Evolutionary conservation across 169 alveolate genomes (phyloP).

Genomic region (Perkinsus chesapeaki): DNA sequence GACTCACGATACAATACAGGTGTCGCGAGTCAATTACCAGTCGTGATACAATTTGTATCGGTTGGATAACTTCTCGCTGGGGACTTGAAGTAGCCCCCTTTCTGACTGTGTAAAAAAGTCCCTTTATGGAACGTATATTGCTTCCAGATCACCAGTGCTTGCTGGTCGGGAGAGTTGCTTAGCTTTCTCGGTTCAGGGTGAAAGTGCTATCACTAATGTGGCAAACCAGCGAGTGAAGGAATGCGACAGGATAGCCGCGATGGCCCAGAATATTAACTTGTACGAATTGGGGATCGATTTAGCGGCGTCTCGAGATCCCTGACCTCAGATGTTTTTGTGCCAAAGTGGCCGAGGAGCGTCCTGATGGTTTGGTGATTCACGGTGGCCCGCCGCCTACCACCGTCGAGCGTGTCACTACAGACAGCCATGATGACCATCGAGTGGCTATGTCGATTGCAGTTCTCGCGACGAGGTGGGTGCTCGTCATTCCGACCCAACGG

Average conservation of each 20-base stretch:
- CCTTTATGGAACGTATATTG: too few species aligned
- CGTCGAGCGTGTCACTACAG: background rate
- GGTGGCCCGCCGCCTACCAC: background rate
- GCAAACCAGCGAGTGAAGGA: conserved; percentile 33
- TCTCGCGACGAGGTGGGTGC: background rate
- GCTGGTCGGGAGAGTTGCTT: too few species aligned
- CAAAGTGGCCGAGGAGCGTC: conserved; percentile 10
- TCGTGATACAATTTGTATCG: too few species aligned
- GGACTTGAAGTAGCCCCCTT: too few species aligned
- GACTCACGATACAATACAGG: too few species aligned
- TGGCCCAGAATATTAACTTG: conserved; percentile 1
- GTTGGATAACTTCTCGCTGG: too few species aligned
- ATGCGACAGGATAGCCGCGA: conserved; percentile 28
- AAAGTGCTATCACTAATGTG: conserved; percentile 24
- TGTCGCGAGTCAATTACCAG: too few species aligned
- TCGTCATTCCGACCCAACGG: background rate
- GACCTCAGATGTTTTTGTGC: background rate
- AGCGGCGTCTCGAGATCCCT: background rate
- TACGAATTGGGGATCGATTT: background rate
- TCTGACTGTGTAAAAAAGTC: too few species aligned
- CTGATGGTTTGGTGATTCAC: conserved; percentile 22
- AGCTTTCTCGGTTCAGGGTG: background rate
- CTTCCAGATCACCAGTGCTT: too few species aligned
- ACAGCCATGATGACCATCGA: conserved; percentile 32
- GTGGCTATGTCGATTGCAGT: conserved; percentile 35